Conservation (phyloP, 2,329 filamentous ascomycete genomes). For the Orbilia blumenaviensis region DNA sequence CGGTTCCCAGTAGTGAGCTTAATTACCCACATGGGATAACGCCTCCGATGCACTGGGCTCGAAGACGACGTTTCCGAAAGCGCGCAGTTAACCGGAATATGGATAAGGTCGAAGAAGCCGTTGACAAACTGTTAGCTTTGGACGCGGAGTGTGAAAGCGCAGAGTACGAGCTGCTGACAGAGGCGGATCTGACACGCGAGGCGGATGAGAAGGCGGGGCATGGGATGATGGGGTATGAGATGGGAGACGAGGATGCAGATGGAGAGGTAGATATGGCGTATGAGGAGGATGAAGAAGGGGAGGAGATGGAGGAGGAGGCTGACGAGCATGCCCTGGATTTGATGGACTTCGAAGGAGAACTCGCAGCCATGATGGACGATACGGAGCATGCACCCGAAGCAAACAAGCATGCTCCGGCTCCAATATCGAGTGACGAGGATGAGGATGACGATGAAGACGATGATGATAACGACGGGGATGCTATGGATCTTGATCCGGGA, state of each 20-base stretch:
- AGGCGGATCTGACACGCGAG: constrained; percentile 59
- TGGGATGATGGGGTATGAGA: constrained; percentile 61
- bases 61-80: constrained; percentile 69
- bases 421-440: constrained; percentile 59
- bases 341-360: constrained; percentile 56
- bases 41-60: constrained; percentile 69
- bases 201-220: constrained; percentile 54
- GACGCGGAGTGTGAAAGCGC: constrained; percentile 63
- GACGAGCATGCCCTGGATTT: constrained; percentile 55
- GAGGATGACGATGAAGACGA: constrained; percentile 63
- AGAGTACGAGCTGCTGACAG: constrained; percentile 62
- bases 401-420: constrained; percentile 56
- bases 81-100: constrained; percentile 68
- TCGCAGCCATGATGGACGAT: constrained; percentile 58
- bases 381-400: constrained; percentile 57
- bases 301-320: constrained; percentile 58
- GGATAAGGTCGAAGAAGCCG: constrained; percentile 68
- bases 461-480: constrained; percentile 60
- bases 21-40: constrained; percentile 69
- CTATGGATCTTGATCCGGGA: constrained; percentile 66
- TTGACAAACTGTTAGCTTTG: constrained; percentile 65
- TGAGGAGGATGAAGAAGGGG: constrained; percentile 59
- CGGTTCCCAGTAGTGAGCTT: constrained; percentile 63
- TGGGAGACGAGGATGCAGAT: constrained; percentile 59
- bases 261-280: constrained; percentile 59